Evolutionary conservation across 345 rosid species (phyloP), one percentile per base, ranked within the genome.

Genomic region (Citrus hindsii): DNA sequence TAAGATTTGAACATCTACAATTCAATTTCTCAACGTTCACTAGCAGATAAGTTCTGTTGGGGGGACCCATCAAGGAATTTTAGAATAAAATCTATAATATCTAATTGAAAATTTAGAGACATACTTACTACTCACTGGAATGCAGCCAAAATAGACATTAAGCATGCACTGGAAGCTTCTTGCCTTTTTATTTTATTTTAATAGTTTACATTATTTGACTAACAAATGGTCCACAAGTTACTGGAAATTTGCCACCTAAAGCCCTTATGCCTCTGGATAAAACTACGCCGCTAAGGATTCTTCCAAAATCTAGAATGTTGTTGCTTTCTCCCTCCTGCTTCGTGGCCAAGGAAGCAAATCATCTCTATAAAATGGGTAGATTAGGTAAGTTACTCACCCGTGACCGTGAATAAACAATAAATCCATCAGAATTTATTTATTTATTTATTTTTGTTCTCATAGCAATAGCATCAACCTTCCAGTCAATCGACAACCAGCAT

Each of bases 101-200:
- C 7, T 4, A 53, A 14, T 16, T 1, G 22, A 53, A 53, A 53
- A 18, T 12, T 46, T 46, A 13, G 51, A 46, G 51, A 46, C 3
- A 46, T 12, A 13, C 18, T 46, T 46, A 1, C 51, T 53, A 18
- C 58, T 53, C 58, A 5, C 1, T 1, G 27, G 32, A 40, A 73
- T 59, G 48, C 53, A 35, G 5, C 16, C 60, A 63, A 28, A 21
- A 14, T 1, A 42, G 19, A 40, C 9, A 4, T 2, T 9, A 2
- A 7, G 1, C n/a, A 4, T 14, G 1, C 14, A 25, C 79, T 62
- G 48, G 80, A 79, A 79, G 56, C 68, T 76, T 83, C 85, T 67
- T 5, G 18, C 51, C 8, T 22, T 4, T 59, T 76, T 53, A 1
- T 5, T 53, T 53, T 51, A 0, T 5, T 16, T 51, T 32, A 14